phyloP scores from a whole-genome alignment of 345 rosid species.

The Cardamine occulta region DNA sequence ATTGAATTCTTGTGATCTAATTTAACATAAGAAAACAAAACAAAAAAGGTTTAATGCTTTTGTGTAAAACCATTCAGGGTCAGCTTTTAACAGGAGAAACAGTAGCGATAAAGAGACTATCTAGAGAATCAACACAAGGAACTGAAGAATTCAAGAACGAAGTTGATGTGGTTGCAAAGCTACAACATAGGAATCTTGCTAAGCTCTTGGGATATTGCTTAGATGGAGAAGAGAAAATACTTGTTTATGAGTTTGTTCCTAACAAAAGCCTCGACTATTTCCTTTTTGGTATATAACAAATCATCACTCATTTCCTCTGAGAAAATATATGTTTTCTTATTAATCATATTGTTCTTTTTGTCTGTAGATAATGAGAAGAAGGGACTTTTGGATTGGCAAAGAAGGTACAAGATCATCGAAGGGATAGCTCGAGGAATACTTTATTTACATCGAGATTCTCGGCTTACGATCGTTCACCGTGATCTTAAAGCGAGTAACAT shows the following conservation, averaged over 20 bases:
- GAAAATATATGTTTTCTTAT: neutral
- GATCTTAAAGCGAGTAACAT: constrained; percentile 61
- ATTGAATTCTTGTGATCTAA: neutral
- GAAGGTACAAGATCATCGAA: constrained; percentile 53
- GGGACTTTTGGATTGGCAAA: constrained; percentile 51
- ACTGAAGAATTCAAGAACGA: constrained; percentile 59
- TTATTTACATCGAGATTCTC: constrained; percentile 61
- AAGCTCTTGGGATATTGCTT: constrained; percentile 56
- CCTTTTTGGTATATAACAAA: constrained; percentile 50
- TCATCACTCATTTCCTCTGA: constrained; percentile 14
- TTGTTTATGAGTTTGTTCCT: constrained; percentile 56
- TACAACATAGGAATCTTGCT: constrained; percentile 60
- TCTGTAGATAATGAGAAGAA: constrained; percentile 44
- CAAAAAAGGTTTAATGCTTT: neutral
- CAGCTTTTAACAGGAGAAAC: constrained; percentile 41
- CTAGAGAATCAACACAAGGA: constrained; percentile 55
- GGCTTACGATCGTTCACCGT: constrained; percentile 55
- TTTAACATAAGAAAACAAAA: neutral
- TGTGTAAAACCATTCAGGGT: constrained; percentile 35
- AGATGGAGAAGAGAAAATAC: constrained; percentile 53
- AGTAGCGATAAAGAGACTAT: constrained; percentile 59
- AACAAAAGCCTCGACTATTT: constrained; percentile 55
- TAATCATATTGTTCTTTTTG: neutral
- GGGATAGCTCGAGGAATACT: constrained; percentile 64
- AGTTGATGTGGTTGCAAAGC: constrained; percentile 50